These are phyloP conservation scores for Claviceps purpurea DNA, from an alignment of 2,329 filamentous ascomycete genomes.

Conservation along the genomic window DNA sequence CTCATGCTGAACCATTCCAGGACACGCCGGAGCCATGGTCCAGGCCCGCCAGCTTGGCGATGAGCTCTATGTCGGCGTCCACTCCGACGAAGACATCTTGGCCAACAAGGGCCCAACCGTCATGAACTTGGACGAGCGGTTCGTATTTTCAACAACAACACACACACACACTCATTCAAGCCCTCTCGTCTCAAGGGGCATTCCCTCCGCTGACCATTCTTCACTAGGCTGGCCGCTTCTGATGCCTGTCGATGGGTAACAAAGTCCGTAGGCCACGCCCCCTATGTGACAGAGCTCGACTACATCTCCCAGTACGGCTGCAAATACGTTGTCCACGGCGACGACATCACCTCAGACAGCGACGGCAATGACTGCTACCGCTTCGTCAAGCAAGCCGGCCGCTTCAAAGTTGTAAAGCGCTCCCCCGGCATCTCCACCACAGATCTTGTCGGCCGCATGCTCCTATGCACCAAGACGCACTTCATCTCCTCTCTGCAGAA, in stretches of 20 bases:
- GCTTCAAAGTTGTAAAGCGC: slow-evolving; percentile 93
- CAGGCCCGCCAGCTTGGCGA: slow-evolving; percentile 85
- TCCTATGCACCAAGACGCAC: slow-evolving; percentile 87
- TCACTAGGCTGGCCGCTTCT: slow-evolving; percentile 63
- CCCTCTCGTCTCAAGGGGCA: background rate
- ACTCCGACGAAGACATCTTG: slow-evolving; percentile 89
- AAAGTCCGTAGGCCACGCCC: slow-evolving; percentile 66
- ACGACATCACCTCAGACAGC: slow-evolving; percentile 93
- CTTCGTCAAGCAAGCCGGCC: slow-evolving; percentile 83
- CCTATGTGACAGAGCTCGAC: slow-evolving; percentile 84
- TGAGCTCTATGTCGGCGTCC: slow-evolving; percentile 82
- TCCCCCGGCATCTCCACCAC: slow-evolving; percentile 96
- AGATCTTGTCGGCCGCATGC: slow-evolving; percentile 94
- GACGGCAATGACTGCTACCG: slow-evolving; percentile 93
- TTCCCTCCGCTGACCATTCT: background rate
- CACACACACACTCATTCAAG: too few relatives aligned
- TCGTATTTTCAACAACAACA: slow-evolving; percentile 4
- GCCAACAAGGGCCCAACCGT: slow-evolving; percentile 97
- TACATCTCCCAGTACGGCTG: slow-evolving; percentile 96
- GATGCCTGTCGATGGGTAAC: slow-evolving; percentile 95
- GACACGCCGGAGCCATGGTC: slow-evolving; percentile 92
- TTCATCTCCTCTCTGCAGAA: slow-evolving; percentile 73
- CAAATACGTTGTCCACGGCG: slow-evolving; percentile 89
- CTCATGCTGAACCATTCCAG: slow-evolving; percentile 26
- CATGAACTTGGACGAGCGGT: slow-evolving; percentile 86